Evolutionary conservation across 139 green algal species (phyloP), one percentile per base, ranked within the genome.

Genomic region (Micractinium conductrix): DNA sequence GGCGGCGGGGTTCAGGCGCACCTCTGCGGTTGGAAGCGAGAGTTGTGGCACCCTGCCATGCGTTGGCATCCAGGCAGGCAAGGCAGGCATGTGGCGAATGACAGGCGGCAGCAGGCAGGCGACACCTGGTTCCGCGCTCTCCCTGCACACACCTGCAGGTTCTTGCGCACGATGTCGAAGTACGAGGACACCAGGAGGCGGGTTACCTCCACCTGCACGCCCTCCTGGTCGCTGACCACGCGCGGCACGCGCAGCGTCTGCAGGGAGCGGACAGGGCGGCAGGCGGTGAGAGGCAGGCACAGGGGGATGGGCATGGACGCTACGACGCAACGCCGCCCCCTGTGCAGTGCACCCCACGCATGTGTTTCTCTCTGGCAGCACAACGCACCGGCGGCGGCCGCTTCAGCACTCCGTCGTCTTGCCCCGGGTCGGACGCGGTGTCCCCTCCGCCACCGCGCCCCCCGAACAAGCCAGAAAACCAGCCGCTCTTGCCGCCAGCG

Each of bases 161-260:
- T 98, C 58, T 91, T 90, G 30, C 92, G 89, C 78, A 98, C 95
- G 65, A 99, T 97, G 84, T 92, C 90, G 71, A 98, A 98, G 91
- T 99, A 99, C 70, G 88, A 95, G 6, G 92, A 89, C 44, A 99
- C 92, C 55, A 99, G 90, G 55, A 95, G 84, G 44, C 95, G 89
- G 3, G 96, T 98, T 2, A 99, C 95, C 68, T 95, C 94, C 74
- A 99, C 96, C 79, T 96, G 93, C 40, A 95, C 86, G 24, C 83
- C 78, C 79, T 96, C 93, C 83, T 93, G 83, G 74, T 95, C 92
- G 24, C 79, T 92, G 4, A 81, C 85, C 0, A 67, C 65, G 42
- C 60, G 73, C 22, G 84, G 86, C 80, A 94, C 89, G 9, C 74
- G 82, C 84, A 93, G 79, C 44, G 81, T 90, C 81, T 85, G 80